Base-by-base conservation (phyloP, 768 basidiomycete genomes). In the Tylopilus felleus region DNA sequence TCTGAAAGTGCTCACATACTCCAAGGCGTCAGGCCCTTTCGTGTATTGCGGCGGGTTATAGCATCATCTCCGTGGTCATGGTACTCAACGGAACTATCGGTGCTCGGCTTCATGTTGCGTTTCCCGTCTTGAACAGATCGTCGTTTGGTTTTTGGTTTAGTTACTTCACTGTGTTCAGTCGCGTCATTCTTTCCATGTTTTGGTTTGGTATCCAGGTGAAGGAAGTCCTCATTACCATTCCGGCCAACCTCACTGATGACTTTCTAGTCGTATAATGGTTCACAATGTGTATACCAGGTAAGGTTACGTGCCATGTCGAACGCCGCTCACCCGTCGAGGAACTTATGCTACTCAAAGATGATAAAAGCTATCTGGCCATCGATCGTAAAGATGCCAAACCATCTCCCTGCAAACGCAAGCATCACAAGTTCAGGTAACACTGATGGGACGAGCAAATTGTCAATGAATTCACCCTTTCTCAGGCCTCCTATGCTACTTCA, bases 81-180 rank as follows among this genome's bases (percentile, higher is more conserved):
- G 81, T 90, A 2, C 73, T 88, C 45, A 93, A 91, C 63, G 91
- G 91, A 46, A 84, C 86, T 5, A 78, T 83, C 25, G 89, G 91
- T 23, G 86, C 90, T 23, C 80, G 86, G 19, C 77, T 90, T 42
- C 89, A 90, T 60, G 73, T 93, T 23, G 80, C 87, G 0, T 92
- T 92, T 65, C 78, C 80, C 0, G 79, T 93, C 47, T 75, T 92
- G n/a, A 90, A 86, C 60, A 78, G 92, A 16, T 90, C 90, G 0
- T 90, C 88, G 1, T 89, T 93, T 61, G 92, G 92, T 1, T 93
- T 92, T 72, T 93, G 87, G 83, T 80, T 93, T 60, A 88, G 88
- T 65, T 93, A 92, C 71, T 93, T 93, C 68, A 84, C 82, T 53
- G 87, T 94, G 43, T 66, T 93, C 53, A 90, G 87, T 59, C 81